Evolutionary conservation across 768 basidiomycete species (phyloP).

Genomic region (Hydnomerulius pinastri): DNA sequence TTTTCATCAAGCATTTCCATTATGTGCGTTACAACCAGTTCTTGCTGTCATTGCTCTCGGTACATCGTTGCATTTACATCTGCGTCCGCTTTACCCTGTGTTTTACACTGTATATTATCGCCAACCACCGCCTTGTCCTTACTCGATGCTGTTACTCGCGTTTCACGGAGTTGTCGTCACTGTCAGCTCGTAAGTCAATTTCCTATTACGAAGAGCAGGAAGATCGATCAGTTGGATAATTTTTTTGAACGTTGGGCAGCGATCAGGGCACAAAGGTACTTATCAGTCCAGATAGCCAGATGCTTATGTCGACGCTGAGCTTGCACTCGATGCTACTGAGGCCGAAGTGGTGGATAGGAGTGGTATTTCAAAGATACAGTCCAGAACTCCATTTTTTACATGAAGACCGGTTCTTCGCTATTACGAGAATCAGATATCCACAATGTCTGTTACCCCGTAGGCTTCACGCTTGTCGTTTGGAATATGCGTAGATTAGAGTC

Average conservation of each 20-base stretch:
- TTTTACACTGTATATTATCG: conserved; percentile 19
- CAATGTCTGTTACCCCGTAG: too few species aligned
- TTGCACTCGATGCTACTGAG: too few species aligned
- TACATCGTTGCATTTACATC: conserved; percentile 11
- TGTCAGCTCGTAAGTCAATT: conserved; percentile 1
- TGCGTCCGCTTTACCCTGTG: conserved; percentile 3
- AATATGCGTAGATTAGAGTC: too few species aligned
- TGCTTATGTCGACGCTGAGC: too few species aligned
- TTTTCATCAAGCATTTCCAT: conserved; percentile 4
- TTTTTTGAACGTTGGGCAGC: neutral
- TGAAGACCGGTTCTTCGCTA: too few species aligned
- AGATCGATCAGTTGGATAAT: conserved; percentile 8
- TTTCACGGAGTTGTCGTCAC: conserved; percentile 20
- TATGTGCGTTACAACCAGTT: neutral
- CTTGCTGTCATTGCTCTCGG: conserved; percentile 6
- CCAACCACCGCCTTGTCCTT: conserved; percentile 15
- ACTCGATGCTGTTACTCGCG: conserved; percentile 5
- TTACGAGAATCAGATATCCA: too few species aligned
- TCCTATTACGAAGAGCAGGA: conserved; percentile 22
- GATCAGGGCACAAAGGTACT: neutral
- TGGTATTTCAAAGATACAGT: too few species aligned
- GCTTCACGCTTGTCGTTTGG: too few species aligned
- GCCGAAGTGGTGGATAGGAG: too few species aligned
- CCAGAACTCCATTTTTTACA: too few species aligned
- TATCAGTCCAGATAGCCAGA: neutral